Evolutionary conservation across 1,139 yeast species (phyloP).

Genomic region (Blastobotrys aristatus): DNA sequence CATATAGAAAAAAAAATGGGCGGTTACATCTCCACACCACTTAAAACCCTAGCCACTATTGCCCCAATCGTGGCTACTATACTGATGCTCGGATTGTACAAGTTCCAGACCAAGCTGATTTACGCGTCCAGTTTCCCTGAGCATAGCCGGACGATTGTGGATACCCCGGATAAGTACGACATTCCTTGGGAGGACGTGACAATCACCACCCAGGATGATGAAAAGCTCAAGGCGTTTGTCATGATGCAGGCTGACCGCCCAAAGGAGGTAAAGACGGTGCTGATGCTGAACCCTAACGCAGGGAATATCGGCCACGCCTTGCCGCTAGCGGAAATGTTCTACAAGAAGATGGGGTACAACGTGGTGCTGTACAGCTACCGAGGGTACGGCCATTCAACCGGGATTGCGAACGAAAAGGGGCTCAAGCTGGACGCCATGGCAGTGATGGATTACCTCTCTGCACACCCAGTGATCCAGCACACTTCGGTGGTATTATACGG

Average conservation of each 20-base stretch:
- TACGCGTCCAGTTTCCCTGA: slow-evolving; percentile 81
- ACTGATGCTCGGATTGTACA: slow-evolving; percentile 47
- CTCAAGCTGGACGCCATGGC: slow-evolving; percentile 78
- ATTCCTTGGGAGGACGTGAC: slow-evolving; percentile 63
- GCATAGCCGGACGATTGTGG: slow-evolving; percentile 63
- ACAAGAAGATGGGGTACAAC: slow-evolving; percentile 60
- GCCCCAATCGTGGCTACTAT: slow-evolving; percentile 19
- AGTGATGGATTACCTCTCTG: slow-evolving; percentile 53
- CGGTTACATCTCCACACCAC: slow-evolving; percentile 1
- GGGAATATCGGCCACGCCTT: slow-evolving; percentile 94
- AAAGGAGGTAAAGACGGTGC: slow-evolving; percentile 51
- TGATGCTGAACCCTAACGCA: slow-evolving; percentile 87
- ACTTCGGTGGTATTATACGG: slow-evolving; percentile 72
- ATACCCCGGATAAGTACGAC: slow-evolving; percentile 68
- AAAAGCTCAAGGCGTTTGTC: slow-evolving; percentile 45
- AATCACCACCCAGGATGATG: slow-evolving; percentile 65
- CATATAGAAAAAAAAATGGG: slow-evolving; percentile 7
- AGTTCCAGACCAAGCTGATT: slow-evolving; percentile 62
- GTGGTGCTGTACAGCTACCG: slow-evolving; percentile 72
- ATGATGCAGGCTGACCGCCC: slow-evolving; percentile 22
- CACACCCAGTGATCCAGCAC: slow-evolving; percentile 48
- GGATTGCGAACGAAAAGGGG: slow-evolving; percentile 71
- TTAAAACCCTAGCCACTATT: slow-evolving; percentile 12
- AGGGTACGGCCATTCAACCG: slow-evolving; percentile 87
- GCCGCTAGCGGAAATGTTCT: slow-evolving; percentile 74